phyloP scores from a whole-genome alignment of 495 filamentous ascomycete species.

The Symbiotaphrina buchneri region DNA sequence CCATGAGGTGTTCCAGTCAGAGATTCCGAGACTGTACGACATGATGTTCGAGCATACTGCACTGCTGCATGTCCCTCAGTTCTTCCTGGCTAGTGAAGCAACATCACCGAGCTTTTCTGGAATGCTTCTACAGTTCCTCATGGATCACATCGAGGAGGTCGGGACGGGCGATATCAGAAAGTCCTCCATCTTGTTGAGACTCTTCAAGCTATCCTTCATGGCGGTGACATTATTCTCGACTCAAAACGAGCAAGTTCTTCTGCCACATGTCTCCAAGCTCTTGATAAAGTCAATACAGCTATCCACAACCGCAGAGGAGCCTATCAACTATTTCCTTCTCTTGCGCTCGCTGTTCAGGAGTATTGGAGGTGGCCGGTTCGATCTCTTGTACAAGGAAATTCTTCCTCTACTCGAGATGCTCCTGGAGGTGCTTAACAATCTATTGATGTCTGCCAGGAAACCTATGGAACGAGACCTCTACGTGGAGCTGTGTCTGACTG shows the following conservation, averaged over 20 bases:
- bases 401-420: slow-evolving; percentile 91
- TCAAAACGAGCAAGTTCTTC: slow-evolving; percentile 85
- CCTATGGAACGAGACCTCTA: slow-evolving; percentile 84
- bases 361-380: slow-evolving; percentile 92
- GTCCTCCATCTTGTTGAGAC: slow-evolving; percentile 73
- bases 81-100: slow-evolving; percentile 92
- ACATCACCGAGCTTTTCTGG: slow-evolving; percentile 94
- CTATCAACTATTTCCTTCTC: slow-evolving; percentile 96
- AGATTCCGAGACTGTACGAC: slow-evolving; percentile 88
- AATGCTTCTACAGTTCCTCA: slow-evolving; percentile 91
- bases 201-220: slow-evolving; percentile 99
- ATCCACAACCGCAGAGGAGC: slow-evolving; percentile 85
- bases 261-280: slow-evolving; percentile 90
- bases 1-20: slow-evolving; percentile 92
- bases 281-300: slow-evolving; percentile 91
- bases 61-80: slow-evolving; percentile 86
- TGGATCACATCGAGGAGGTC: slow-evolving; percentile 88
- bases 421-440: slow-evolving; percentile 86
- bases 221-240: slow-evolving; percentile 86
- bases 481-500: slow-evolving; percentile 88
- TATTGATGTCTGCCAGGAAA: slow-evolving; percentile 73
- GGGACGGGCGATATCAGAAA: slow-evolving; percentile 77
- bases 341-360: slow-evolving; percentile 82
- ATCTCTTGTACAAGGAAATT: slow-evolving; percentile 95
- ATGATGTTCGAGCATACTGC: slow-evolving; percentile 96